Base-by-base conservation (phyloP, 352 stramenopile genomes). In the Pythium angustatum region DNA sequence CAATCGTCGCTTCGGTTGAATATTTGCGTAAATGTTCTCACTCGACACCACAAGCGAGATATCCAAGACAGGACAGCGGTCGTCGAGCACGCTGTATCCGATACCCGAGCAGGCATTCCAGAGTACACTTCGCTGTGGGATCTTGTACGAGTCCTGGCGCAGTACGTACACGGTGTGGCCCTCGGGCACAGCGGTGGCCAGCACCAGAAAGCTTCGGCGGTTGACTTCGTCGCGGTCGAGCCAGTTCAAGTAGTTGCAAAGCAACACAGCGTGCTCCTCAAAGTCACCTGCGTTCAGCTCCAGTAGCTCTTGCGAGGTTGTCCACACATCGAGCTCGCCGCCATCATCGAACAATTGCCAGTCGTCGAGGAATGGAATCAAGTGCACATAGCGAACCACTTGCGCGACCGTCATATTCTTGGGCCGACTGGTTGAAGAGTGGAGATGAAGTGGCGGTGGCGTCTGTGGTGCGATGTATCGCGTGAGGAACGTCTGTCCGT, bases 321-420 rank as follows among this genome's bases (percentile, higher is more conserved):
- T 89, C 88, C 90, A 97, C 26, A 97, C 80, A 62, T 97, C 88
- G 21, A 86, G 78, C 40, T 85, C 73, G 21, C 77, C 78, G 4
- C 44, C 57, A 7, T 58, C 52, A 59, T 89, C 80, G 47, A 97
- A 92, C 36, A 89, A 73, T 31, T 97, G 74, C 86, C 90, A 98
- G 61, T 98, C 88, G 49, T 96, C 75, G 1, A 98, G 69, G 45
- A 97, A 97, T 17, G 95, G 92, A 22, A 98, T 84, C 40, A 98
- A 72, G 14, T 79, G 90, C 26, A 98, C 93, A 63, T 94, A 98
- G n/a, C 90, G 89, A 30, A 92, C 78, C 15, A 93, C 57, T 19
- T 67, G 61, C 52, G 50, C 40, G 21, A 89, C 58, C 1, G 62
- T 72, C 26, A 51, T 12, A 3, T 49, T 36, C 17, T 48, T 55